Percentiles rank a stretch among this genome's conserved stretches.
Evolutionary conservation across 306 rosid species (phyloP).

Genomic region (Sphenostylis stenocarpa): DNA sequence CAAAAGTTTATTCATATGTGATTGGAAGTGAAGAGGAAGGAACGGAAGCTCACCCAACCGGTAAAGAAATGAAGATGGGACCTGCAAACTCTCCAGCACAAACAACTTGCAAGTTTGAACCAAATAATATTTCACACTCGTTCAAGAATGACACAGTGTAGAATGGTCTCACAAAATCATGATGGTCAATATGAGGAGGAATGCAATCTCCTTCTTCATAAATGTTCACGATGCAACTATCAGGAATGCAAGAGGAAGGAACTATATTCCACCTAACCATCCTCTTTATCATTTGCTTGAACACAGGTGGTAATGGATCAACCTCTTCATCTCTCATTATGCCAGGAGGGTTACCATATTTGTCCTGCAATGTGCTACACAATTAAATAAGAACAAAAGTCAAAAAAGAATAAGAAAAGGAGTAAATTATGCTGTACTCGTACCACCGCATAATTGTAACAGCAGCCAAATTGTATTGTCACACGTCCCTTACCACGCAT

Average conservation of each 20-base stretch:
- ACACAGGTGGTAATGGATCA: slow-evolving; percentile 57
- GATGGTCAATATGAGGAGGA: slow-evolving; percentile 73
- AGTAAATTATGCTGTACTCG: slow-evolving; percentile 22
- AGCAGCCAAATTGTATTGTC: slow-evolving; percentile 67
- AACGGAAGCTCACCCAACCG: slow-evolving; percentile 47
- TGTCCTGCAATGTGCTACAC: slow-evolving; percentile 47
- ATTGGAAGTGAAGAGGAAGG: background rate
- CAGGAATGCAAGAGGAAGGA: slow-evolving; percentile 51
- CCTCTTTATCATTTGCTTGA: slow-evolving; percentile 63
- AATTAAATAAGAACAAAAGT: background rate
- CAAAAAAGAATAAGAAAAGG: background rate
- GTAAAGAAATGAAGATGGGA: slow-evolving; percentile 39
- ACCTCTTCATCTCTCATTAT: slow-evolving; percentile 56
- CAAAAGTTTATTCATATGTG: background rate
- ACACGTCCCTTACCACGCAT: slow-evolving; percentile 74
- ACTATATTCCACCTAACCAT: slow-evolving; percentile 52
- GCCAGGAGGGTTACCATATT: slow-evolving; percentile 59
- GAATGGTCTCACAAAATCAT: slow-evolving; percentile 59
- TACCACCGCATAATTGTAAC: slow-evolving; percentile 70
- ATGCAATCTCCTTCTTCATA: slow-evolving; percentile 70
- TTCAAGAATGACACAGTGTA: slow-evolving; percentile 50
- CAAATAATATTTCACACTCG: slow-evolving; percentile 51
- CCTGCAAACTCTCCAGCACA: slow-evolving; percentile 56
- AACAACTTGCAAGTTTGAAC: slow-evolving; percentile 34
- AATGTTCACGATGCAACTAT: slow-evolving; percentile 77